Conservation (phyloP, 768 basidiomycete species). For the Podaxis sp. region DNA sequence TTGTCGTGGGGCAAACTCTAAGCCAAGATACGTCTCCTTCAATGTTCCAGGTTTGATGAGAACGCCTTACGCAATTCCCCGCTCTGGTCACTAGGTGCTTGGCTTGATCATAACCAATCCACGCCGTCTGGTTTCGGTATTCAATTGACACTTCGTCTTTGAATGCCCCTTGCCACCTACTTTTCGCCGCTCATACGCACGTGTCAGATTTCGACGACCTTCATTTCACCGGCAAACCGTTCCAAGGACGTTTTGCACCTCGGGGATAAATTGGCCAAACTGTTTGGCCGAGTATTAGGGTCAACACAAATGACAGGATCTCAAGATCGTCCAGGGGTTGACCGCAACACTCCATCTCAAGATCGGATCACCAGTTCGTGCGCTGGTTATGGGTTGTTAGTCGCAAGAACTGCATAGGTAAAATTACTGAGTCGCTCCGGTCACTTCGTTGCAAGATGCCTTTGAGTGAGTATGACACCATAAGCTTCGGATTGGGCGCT, state of each 20-base stretch:
- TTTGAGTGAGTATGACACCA: constrained; percentile 3
- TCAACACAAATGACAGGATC: background rate
- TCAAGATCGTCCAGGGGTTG: constrained; percentile 3
- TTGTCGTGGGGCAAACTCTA: constrained; percentile 1
- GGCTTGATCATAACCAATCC: background rate
- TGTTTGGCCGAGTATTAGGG: background rate
- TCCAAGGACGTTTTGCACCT: constrained; percentile 1
- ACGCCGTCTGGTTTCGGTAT: background rate
- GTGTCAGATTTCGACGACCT: constrained; percentile 6
- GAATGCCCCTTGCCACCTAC: background rate
- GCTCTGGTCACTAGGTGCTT: background rate
- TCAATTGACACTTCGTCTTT: background rate
- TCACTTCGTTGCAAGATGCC: background rate
- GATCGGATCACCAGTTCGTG: constrained; percentile 11
- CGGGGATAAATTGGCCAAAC: constrained; percentile 11
- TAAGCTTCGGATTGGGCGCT: constrained; percentile 8
- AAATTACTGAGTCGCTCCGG: constrained; percentile 1
- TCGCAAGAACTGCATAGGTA: constrained; percentile 4
- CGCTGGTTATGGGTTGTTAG: background rate
- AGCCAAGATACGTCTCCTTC: constrained; percentile 3
- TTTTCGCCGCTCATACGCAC: background rate
- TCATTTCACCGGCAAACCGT: background rate
- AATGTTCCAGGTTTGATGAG: background rate
- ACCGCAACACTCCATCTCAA: background rate
- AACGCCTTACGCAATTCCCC: background rate